Base-by-base conservation (phyloP, 306 rosid species). In the Macrotyloma uniflorum region DNA sequence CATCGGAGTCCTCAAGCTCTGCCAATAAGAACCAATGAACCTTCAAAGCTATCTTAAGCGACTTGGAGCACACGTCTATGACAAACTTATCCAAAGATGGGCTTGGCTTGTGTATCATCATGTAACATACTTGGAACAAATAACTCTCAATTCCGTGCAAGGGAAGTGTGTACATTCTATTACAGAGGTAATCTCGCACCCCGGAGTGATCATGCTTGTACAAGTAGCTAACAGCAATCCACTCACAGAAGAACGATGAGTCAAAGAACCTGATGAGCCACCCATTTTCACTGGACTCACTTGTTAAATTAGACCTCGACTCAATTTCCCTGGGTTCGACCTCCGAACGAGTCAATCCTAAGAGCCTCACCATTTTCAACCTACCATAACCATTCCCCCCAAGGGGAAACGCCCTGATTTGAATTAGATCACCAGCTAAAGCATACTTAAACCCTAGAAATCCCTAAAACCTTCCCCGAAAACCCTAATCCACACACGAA, bases 191-290 rank as follows among this genome's bases (percentile, higher is more conserved):
- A 72, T 95, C 96, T 0, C 99, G 96, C 16, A 95, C 99, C 77
- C 99, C 98, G 0, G 91, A 8, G 26, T 95, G 99, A 40, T 93
- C 99, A 77, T 95, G 99, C 85, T 95, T 95, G 88, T 93, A 93
- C 49, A 95, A 83, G 81, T 95, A 95, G 85, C 99, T 95, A 79
- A 95, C 98, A 58, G 98, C 98, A 59, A 95, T 95, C 98, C 98
- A 95, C 83, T 95, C 99, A 15, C 99, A 95, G 90, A 95, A 95
- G 82, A 93, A 95, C 1, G 99, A 90, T 4, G 99, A 95, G 74
- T 95, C 99, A 81, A 95, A 95, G 87, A 95, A 95, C 64, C 99
- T 85, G 40, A 95, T 95, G 78, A 95, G 99, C 99, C 99, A 95
- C 32, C 99, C 98, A 75, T 88, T 95, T 86, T 95, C 99, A 75